Evolutionary conservation across 1,284 basidiomycete genomes (phyloP).

Genomic region (Meripilus lineatus): DNA sequence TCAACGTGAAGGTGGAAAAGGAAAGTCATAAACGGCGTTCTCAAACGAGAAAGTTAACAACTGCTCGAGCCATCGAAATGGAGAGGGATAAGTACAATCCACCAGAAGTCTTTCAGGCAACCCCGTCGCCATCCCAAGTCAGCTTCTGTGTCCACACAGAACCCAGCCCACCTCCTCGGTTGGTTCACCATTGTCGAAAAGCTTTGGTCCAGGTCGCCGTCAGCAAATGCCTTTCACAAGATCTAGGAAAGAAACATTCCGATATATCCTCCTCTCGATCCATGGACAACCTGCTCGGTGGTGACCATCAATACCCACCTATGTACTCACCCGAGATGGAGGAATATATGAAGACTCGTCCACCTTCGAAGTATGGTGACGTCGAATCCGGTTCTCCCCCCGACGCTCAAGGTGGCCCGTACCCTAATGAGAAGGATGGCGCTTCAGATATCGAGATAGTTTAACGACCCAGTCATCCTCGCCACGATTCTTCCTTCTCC

Average conservation of each 20-base stretch:
- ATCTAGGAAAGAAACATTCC: not conserved
- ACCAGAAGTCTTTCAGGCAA: slow-evolving; percentile 7
- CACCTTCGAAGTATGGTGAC: not conserved
- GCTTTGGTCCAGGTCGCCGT: not conserved
- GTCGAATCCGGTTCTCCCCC: slow-evolving; percentile 4
- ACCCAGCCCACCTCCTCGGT: not conserved
- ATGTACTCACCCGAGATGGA: not conserved
- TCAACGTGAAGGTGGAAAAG: slow-evolving; percentile 58
- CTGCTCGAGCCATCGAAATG: slow-evolving; percentile 17
- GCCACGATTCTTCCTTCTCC: not conserved
- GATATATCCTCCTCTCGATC: slow-evolving; percentile 6
- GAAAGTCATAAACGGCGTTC: slow-evolving; percentile 68
- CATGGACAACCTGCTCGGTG: slow-evolving; percentile 10
- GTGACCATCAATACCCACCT: not conserved
- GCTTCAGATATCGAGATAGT: no score
- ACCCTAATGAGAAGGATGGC: no score
- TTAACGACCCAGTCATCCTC: not conserved
- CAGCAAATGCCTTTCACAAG: not conserved
- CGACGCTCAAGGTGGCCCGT: no score
- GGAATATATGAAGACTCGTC: not conserved
- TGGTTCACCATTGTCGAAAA: no score
- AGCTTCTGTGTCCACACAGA: not conserved
- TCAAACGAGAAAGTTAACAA: slow-evolving; percentile 37
- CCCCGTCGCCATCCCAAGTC: not conserved
- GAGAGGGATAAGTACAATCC: slow-evolving; percentile 13